Evolutionary conservation across 2,329 filamentous ascomycete genomes (phyloP), one percentile per base, ranked within the genome.

Genomic region (Colletotrichum destructivum): DNA sequence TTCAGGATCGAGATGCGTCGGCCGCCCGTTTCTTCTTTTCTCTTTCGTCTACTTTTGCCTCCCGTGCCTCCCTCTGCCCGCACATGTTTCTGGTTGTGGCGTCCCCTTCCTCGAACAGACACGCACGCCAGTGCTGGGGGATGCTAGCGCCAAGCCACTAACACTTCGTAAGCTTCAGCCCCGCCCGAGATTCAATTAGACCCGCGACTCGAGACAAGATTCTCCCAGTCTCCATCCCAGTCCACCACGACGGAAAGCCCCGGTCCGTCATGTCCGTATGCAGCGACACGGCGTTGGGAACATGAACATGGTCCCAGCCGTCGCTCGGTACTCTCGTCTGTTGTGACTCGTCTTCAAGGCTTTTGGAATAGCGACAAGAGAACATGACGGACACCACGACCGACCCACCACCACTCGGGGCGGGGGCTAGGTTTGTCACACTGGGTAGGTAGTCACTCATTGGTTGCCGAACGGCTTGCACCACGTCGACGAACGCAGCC

Each of bases 61-160:
- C 35, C 8, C 35, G 8, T 38, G 35, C 35, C 42, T 44, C 26
- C 51, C n/a, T 49, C 51, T 26, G 18, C 51, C 35, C 15, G 26
- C 26, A 54, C 26, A 11, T 35, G 21, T 21, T 46, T 61, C 26
- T 35, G 23, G 18, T 7, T n/a, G 21, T 59, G 12, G 16, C 18
- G 12, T 65, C 54, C 4, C 35, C 52, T 66, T 57, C 52, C 54
- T 66, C 42, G 35, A 38, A 38, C 8, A 9, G 8, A 11, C 8
- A 38, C 9, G 35, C 35, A 38, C 35, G 35, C 35, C 9, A 38
- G 35, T 38, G 35, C 35, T 38, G 31, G 35, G 35, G 4, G 42
- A 38, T 12, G 59, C 54, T 63, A 18, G 65, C 52, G 69, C 65
- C 69, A 72, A 72, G 69, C 65, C 69, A 69, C 59, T 55, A 60